These are phyloP conservation scores for Naematelia aurantialba DNA, from an alignment of 768 basidiomycete genomes.

Conservation along the genomic window DNA sequence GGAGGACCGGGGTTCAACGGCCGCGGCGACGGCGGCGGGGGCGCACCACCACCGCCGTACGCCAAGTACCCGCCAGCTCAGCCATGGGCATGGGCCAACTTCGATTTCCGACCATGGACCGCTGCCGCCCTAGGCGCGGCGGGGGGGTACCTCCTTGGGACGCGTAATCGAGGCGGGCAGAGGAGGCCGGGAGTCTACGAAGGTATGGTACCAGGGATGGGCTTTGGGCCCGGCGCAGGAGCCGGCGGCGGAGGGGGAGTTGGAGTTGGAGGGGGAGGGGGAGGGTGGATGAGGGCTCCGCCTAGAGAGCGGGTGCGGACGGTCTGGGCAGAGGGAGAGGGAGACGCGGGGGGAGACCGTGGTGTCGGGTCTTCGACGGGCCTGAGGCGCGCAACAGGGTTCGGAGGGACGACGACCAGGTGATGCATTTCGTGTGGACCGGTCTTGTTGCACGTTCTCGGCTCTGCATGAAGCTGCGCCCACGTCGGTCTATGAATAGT, in stretches of 20 bases:
- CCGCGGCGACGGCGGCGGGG: slow-evolving; percentile 43
- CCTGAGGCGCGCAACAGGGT: slow-evolving; percentile 72
- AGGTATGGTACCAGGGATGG: slow-evolving; percentile 72
- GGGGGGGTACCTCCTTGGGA: slow-evolving; percentile 24
- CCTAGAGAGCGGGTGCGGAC: slow-evolving; percentile 6
- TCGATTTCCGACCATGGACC: slow-evolving; percentile 22
- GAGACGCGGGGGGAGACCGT: slow-evolving; percentile 50
- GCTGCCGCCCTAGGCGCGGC: slow-evolving; percentile 42
- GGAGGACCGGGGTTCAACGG: slow-evolving; percentile 53
- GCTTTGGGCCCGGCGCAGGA: too few relatives aligned
- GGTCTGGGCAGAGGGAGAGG: slow-evolving; percentile 13
- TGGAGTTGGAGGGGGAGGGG: too few relatives aligned
- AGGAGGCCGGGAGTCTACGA: slow-evolving; percentile 79
- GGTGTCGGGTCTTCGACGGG: slow-evolving; percentile 73
- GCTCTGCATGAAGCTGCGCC: too few relatives aligned
- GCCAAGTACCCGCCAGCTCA: slow-evolving; percentile 35
- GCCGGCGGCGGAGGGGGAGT: too few relatives aligned
- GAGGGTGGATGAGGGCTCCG: too few relatives aligned
- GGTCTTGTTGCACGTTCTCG: too few relatives aligned
- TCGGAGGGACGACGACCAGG: slow-evolving; percentile 71
- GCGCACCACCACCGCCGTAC: slow-evolving; percentile 44
- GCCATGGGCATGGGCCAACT: slow-evolving; percentile 61
- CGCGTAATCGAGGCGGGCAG: slow-evolving; percentile 42
- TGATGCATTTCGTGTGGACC: slow-evolving; percentile 44
- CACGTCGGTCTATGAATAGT: too few relatives aligned